These are phyloP conservation scores for Malus hybrid DNA, from an alignment of 331 rosid species.

Conservation along the genomic window DNA sequence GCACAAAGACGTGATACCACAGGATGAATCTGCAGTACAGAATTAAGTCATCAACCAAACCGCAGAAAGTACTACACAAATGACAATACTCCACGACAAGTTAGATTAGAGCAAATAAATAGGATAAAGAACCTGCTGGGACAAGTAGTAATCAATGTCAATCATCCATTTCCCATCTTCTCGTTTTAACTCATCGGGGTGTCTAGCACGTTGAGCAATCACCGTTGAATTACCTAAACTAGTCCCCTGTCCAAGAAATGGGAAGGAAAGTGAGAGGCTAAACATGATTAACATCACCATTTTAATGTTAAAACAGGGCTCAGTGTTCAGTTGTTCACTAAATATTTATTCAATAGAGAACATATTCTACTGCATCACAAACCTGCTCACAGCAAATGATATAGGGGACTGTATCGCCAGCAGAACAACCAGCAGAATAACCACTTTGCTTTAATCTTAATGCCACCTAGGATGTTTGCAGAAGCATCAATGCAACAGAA, in stretches of 20 bases:
- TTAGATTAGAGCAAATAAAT: background rate
- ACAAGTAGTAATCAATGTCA: conserved; percentile 85
- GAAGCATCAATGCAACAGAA: conserved; percentile 19
- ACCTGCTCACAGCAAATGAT: conserved; percentile 91
- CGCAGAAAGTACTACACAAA: background rate
- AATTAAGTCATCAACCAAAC: conserved; percentile 15
- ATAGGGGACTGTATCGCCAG: conserved; percentile 85
- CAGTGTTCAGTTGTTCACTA: conserved; percentile 4
- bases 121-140: conserved; percentile 64
- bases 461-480: conserved; percentile 64
- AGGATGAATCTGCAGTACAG: conserved; percentile 73
- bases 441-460: conserved; percentile 86
- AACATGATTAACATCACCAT: conserved; percentile 10
- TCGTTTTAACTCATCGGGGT: conserved; percentile 83
- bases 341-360: conserved; percentile 4
- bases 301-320: conserved; percentile 9
- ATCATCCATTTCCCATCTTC: conserved; percentile 92
- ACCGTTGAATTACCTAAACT: conserved; percentile 49
- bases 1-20: conserved; percentile 96
- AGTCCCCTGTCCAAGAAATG: conserved; percentile 50
- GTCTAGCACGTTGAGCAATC: conserved; percentile 92
- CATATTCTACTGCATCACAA: conserved; percentile 19
- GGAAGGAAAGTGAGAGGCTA: background rate
- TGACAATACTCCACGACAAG: conserved; percentile 1
- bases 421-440: conserved; percentile 74